Evolutionary conservation across 208 protist species (phyloP).

Genomic region (Acanthamoeba royreba): DNA sequence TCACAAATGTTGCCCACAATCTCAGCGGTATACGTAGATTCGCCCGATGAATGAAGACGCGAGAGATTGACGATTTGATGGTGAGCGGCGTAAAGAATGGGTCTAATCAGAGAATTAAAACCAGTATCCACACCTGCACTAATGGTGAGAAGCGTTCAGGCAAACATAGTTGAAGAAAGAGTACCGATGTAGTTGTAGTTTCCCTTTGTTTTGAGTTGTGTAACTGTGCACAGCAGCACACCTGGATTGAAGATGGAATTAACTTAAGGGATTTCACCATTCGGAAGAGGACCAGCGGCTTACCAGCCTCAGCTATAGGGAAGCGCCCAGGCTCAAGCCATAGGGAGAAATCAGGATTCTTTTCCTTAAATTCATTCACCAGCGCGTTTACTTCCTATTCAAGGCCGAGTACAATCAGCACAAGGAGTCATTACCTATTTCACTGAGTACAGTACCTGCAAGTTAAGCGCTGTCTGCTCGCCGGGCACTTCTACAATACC

Average conservation of each 20-base stretch:
- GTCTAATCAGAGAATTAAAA: constrained; percentile 44
- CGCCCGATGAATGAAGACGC: background rate
- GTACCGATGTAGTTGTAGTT: background rate
- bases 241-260: background rate
- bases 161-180: background rate
- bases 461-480: background rate
- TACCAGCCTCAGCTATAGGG: background rate
- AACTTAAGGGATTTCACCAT: background rate
- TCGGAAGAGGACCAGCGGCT: background rate
- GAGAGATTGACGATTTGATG: constrained; percentile 60
- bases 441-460: background rate
- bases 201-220: constrained; percentile 39
- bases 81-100: constrained; percentile 38
- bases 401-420: background rate
- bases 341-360: background rate
- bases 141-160: background rate
- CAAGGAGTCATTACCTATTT: no score
- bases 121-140: constrained; percentile 42
- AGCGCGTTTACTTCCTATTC: background rate
- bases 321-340: constrained; percentile 42
- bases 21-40: background rate
- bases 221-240: constrained; percentile 35
- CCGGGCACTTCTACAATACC: background rate
- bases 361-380: background rate
- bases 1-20: constrained; percentile 51